These are phyloP conservation scores for Elsinoe ampelina DNA, from an alignment of 2,329 filamentous ascomycete genomes.

Conservation along the genomic window DNA sequence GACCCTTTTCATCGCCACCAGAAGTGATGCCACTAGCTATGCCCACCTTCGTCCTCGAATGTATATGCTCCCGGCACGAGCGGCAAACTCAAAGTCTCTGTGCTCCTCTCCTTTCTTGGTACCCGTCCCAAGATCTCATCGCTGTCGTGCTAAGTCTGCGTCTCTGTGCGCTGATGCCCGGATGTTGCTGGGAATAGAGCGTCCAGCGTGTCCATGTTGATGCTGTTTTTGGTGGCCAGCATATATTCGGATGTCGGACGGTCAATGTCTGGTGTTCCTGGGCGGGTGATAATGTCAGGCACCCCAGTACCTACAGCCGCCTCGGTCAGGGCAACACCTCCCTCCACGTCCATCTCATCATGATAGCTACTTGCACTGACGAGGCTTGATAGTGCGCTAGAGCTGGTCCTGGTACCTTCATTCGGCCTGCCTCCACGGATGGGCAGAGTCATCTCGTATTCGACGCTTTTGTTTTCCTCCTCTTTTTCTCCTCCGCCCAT, in stretches of 20 bases:
- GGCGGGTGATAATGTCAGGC: not conserved
- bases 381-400: not conserved
- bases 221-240: not conserved
- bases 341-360: constrained; percentile 38
- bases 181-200: not conserved
- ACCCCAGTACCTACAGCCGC: constrained; percentile 37
- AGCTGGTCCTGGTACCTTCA: not conserved
- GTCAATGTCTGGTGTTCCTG: not conserved
- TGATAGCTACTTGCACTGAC: constrained; percentile 23
- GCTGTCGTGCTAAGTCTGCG: constrained; percentile 9
- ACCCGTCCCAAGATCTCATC: not conserved
- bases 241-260: not conserved
- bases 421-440: not conserved
- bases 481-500: not conserved
- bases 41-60: not conserved
- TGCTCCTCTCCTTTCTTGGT: not conserved
- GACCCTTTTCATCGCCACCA: not conserved
- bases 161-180: not conserved
- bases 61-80: not conserved
- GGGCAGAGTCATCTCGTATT: not conserved
- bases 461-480: not conserved
- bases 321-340: constrained; percentile 49
- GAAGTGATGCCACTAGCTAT: constrained; percentile 3
- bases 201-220: not conserved
- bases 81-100: not conserved